Evolutionary conservation across 805 yeast genomes (phyloP), one percentile per base, ranked within the genome.

Genomic region (Sugiyamaella marilandica): DNA sequence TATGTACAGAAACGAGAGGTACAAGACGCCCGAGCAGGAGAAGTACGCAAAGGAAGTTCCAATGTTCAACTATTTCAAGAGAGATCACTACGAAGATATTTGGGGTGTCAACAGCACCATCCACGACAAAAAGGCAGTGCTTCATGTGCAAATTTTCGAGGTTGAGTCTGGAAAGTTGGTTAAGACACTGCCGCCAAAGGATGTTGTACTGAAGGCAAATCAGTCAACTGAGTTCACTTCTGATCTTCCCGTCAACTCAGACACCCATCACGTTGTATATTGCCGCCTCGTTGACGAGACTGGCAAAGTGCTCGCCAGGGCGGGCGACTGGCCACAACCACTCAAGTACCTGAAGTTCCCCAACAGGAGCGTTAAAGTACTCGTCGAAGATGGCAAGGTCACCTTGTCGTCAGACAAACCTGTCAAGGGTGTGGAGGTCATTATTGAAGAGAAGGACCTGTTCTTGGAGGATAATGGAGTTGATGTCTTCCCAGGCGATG

Each of bases 301-400:
- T n/a, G 62, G 35, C 34, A 44, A 59, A 1, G 53, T 63, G 4
- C 55, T 74, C 32, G 68, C 72, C 5, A 57, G 70, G 43, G 67
- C 70, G 7, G 64, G 68, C 5, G 77, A 76, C 56, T 78, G 82
- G 81, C 81, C 82, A 0, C 80, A 78, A 59, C 77, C 77, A 3
- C 58, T 75, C 44, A 75, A 75, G 54, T 66, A 72, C 58, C 60
- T 73, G 26, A 60, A 61, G 14, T 69, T 74, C 53, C 68, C 72
- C 3, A 59, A 55, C 13, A 51, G 70, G 24, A 29, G 59, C 1
- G 68, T 69, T 4, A 43, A 58, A 4, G 36, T 62, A 14, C 54
- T 56, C 11, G 66, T 67, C 9, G 57, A 55, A 1, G 64, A 64
- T 13, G 73, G 66, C 7, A 44, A 49, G 18, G 58, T 72, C 5